Conservation (phyloP, 1,139 yeast genomes). For the Kazachstania sp. region DNA sequence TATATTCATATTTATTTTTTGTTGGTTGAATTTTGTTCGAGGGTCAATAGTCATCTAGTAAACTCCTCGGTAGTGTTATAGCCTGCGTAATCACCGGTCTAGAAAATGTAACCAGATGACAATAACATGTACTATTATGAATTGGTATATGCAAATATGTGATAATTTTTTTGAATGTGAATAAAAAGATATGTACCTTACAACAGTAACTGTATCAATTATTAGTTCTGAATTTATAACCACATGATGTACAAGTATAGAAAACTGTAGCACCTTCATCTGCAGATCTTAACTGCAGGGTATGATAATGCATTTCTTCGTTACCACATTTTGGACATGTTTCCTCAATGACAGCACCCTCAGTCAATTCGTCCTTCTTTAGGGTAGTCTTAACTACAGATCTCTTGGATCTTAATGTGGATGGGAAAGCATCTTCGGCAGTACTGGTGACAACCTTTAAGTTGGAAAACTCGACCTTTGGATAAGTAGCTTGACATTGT, state of each 20-base stretch:
- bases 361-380: conserved; percentile 71
- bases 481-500: conserved; percentile 58
- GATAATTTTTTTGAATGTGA: neutral
- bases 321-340: conserved; percentile 96
- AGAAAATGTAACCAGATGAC: too few species aligned
- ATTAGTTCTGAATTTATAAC: conserved; percentile 87
- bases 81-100: too few species aligned
- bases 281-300: conserved; percentile 91
- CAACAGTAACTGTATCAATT: conserved; percentile 37
- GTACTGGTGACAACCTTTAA: conserved; percentile 82
- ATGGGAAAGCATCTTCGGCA: conserved; percentile 84
- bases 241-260: conserved; percentile 90
- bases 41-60: too few species aligned
- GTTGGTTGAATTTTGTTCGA: neutral
- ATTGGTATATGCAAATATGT: neutral
- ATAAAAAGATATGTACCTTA: neutral
- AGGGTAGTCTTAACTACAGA: conserved; percentile 85
- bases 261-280: conserved; percentile 98
- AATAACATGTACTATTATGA: neutral
- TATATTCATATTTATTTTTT: neutral
- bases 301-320: conserved; percentile 97
- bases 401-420: conserved; percentile 65
- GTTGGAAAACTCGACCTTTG: conserved; percentile 53
- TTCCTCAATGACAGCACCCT: conserved; percentile 93
- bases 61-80: too few species aligned